Percentiles rank a stretch among this genome's conserved stretches.
phyloP scores from a whole-genome alignment of 75 land plant species.

The Isoetes taiwanensis region DNA sequence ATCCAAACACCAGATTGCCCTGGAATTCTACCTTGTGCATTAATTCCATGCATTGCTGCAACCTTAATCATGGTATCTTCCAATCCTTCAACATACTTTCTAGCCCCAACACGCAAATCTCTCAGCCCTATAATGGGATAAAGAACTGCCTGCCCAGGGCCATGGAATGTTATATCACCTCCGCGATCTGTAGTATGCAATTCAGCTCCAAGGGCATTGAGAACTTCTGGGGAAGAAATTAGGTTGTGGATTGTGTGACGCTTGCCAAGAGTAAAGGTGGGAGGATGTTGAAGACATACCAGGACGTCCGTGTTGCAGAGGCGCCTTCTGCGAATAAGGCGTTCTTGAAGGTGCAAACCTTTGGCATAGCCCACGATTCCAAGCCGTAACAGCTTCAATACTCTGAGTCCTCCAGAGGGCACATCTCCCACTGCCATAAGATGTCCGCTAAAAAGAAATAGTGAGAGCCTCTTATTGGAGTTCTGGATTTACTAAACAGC shows the following conservation, averaged over 20 bases:
- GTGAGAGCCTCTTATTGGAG: too few species aligned
- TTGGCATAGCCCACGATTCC: conserved; percentile 55
- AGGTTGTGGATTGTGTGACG: conserved; percentile 60
- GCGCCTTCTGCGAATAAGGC: conserved; percentile 42
- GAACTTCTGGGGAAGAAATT: conserved; percentile 36
- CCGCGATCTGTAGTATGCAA: conserved; percentile 71
- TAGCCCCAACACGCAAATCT: conserved; percentile 53
- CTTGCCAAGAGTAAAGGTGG: conserved; percentile 87
- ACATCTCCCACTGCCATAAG: too few species aligned
- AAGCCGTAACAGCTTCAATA: too few species aligned
- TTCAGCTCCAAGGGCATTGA: conserved; percentile 55
- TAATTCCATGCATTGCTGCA: conserved; percentile 46
- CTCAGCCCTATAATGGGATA: conserved; percentile 69
- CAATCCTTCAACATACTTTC: conserved; percentile 79
- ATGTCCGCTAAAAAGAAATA: too few species aligned
- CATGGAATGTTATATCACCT: conserved; percentile 92
- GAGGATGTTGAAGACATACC: conserved; percentile 77
- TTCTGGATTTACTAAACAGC: too few species aligned
- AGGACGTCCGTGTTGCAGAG: conserved; percentile 34
- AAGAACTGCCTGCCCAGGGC: conserved; percentile 74
- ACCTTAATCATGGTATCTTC: conserved; percentile 67
- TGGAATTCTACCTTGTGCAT: conserved; percentile 40
- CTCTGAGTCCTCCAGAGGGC: too few species aligned
- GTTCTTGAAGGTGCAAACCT: conserved; percentile 54
- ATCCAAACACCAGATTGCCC: conserved; percentile 87